These are phyloP conservation scores for Gymnopilus junonius DNA, from an alignment of 768 basidiomycete genomes.

Conservation along the genomic window DNA sequence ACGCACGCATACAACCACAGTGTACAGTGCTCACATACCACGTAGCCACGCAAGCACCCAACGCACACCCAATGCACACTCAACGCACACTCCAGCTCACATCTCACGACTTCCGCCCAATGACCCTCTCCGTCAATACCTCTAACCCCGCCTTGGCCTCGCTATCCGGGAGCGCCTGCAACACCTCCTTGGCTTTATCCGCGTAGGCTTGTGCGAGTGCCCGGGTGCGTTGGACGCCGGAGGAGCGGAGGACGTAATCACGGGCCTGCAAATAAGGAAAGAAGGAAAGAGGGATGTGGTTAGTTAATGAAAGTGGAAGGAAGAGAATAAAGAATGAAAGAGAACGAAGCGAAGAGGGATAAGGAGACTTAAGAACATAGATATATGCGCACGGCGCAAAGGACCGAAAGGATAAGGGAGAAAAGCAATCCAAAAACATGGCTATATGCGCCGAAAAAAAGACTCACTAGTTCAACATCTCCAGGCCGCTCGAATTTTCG, in stretches of 20 bases:
- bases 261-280: slow-evolving; percentile 61
- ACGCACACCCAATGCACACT: too few relatives aligned
- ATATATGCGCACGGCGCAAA: too few relatives aligned
- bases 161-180: slow-evolving; percentile 78
- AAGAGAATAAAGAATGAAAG: not conserved
- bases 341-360: not conserved
- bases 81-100: too few relatives aligned
- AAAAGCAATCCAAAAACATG: not conserved
- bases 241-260: slow-evolving; percentile 72
- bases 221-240: slow-evolving; percentile 82
- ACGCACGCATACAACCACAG: too few relatives aligned
- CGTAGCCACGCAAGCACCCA: not conserved
- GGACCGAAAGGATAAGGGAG: not conserved
- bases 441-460: not conserved
- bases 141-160: slow-evolving; percentile 81
- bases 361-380: too few relatives aligned
- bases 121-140: slow-evolving; percentile 75
- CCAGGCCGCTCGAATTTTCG: slow-evolving; percentile 82
- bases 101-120: slow-evolving; percentile 49
- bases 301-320: not conserved
- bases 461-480: slow-evolving; percentile 80
- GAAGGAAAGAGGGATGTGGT: not conserved
- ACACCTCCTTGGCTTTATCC: slow-evolving; percentile 74
- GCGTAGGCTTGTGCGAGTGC: slow-evolving; percentile 80
- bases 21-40: not conserved